These are phyloP conservation scores for Xylaria sp. DNA, from an alignment of 2,329 filamentous ascomycete genomes.

Conservation along the genomic window DNA sequence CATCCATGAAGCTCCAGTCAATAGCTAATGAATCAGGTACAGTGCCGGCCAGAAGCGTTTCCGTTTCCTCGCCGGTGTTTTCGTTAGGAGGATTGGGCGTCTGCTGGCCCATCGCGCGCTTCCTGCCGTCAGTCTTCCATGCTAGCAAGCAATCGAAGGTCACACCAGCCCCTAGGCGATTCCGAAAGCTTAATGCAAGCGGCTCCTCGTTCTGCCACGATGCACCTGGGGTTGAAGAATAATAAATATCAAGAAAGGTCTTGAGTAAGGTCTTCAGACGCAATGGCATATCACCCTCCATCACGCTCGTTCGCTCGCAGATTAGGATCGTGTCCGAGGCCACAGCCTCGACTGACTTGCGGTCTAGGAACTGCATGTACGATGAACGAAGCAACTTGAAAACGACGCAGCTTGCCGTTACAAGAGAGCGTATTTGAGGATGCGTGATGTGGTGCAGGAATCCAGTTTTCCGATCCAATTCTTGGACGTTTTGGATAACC, in stretches of 20 bases:
- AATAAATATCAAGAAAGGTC: constrained; percentile 51
- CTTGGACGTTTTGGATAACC: constrained; percentile 50
- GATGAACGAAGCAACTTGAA: constrained; percentile 53
- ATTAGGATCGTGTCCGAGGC: constrained; percentile 43
- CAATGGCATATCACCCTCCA: constrained; percentile 55
- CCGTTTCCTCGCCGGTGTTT: constrained; percentile 23
- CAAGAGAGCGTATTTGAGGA: constrained; percentile 54
- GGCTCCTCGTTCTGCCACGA: constrained; percentile 48
- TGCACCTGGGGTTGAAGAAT: constrained; percentile 41
- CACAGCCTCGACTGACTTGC: constrained; percentile 15
- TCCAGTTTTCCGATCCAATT: constrained; percentile 48
- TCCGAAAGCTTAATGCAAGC: constrained; percentile 49
- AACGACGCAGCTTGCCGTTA: constrained; percentile 54
- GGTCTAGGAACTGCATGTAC: constrained; percentile 43
- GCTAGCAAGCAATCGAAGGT: constrained; percentile 56
- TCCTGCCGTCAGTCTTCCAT: constrained; percentile 47
- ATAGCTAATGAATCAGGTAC: constrained; percentile 34
- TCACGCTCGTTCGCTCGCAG: constrained; percentile 51
- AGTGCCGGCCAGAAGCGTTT: constrained; percentile 14
- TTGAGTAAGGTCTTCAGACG: constrained; percentile 55
- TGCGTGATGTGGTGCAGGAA: constrained; percentile 55
- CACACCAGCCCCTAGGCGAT: constrained; percentile 55
- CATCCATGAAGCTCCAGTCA: constrained; percentile 44
- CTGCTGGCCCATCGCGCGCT: constrained; percentile 15
- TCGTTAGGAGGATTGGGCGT: constrained; percentile 12